phyloP scores from a whole-genome alignment of 768 basidiomycete genomes.

The Tricholoma terreum region DNA sequence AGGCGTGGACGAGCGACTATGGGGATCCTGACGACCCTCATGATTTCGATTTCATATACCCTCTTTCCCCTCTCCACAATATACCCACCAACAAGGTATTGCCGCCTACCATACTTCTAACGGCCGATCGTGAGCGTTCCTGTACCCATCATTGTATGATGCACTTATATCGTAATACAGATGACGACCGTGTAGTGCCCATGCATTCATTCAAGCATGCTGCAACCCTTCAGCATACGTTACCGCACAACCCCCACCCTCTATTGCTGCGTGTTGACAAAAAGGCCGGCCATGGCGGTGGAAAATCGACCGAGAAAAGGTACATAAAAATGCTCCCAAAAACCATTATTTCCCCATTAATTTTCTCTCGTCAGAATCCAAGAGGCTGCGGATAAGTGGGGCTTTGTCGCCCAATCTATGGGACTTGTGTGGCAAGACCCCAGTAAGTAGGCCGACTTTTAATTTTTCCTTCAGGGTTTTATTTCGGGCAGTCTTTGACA shows the following conservation, averaged over 20 bases:
- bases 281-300: conserved; percentile 79
- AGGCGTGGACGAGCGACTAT: conserved; percentile 78
- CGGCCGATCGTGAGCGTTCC: conserved; percentile 68
- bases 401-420: conserved; percentile 67
- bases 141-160: not conserved
- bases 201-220: conserved; percentile 83
- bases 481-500: conserved; percentile 6
- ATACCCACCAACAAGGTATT: conserved; percentile 57
- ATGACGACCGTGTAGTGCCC: conserved; percentile 86
- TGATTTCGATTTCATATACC: conserved; percentile 83
- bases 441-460: conserved; percentile 19
- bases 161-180: conserved; percentile 30
- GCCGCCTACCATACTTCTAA: conserved; percentile 73
- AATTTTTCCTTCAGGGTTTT: conserved; percentile 5
- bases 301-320: conserved; percentile 74
- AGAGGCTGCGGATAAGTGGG: conserved; percentile 75
- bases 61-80: conserved; percentile 79
- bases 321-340: conserved; percentile 17
- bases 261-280: conserved; percentile 75
- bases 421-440: conserved; percentile 43
- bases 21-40: conserved; percentile 70
- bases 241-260: conserved; percentile 67
- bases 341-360: not conserved
- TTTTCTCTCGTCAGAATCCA: conserved; percentile 51
- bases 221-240: conserved; percentile 68